Conservation (phyloP, 441 rosid species). For the Metrosideros polymorpha region DNA sequence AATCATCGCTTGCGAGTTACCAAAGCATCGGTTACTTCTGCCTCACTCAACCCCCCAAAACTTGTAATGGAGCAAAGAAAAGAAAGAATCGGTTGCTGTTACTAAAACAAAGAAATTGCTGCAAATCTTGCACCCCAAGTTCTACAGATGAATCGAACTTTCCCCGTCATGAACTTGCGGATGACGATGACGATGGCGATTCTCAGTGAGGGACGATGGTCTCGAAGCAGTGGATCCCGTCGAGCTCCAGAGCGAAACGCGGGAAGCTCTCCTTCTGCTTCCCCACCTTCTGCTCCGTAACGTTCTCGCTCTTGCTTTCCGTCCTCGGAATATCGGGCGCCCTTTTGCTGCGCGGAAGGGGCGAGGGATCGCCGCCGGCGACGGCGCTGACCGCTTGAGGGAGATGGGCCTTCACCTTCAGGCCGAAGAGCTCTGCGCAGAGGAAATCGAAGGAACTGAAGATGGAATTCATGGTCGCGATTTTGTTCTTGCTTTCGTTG, state of each 20-base stretch:
- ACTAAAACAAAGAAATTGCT: neutral
- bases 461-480: constrained; percentile 2
- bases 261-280: neutral
- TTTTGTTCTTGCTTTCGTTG: neutral
- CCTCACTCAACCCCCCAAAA: neutral
- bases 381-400: neutral
- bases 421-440: neutral
- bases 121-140: neutral
- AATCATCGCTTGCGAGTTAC: neutral
- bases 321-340: neutral
- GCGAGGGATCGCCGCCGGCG: neutral
- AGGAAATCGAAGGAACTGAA: neutral
- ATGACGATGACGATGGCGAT: neutral
- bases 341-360: neutral
- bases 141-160: neutral
- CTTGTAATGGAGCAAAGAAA: neutral
- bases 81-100: neutral
- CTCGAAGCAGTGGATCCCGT: constrained; percentile 2
- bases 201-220: neutral
- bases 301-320: neutral
- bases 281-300: neutral
- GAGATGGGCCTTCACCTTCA: neutral
- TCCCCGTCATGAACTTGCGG: neutral
- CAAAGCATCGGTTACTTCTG: neutral
- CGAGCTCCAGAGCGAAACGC: constrained; percentile 1